Evolutionary conservation across 1,284 basidiomycete species (phyloP), one percentile per base, ranked within the genome.

Genomic region (Tylopilus sp.): DNA sequence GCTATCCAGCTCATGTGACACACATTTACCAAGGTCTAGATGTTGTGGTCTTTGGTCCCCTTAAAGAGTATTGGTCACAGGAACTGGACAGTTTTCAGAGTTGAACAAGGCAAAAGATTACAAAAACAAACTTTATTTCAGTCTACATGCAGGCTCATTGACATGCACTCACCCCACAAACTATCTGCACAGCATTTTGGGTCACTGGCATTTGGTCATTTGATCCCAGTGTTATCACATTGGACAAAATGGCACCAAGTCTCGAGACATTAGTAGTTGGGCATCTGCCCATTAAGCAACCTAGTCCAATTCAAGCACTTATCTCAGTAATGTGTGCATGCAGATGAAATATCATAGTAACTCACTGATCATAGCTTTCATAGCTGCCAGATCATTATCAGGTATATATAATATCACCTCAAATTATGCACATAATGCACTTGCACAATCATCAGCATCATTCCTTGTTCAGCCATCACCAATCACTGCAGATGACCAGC

Each of bases 21-120:
- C 67, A 68, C 19, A 17, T 68, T 4, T 68, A 68, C 9, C 66
- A 70, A 29, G 67, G 67, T 0, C 64, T 68, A 34, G 57, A 70
- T 39, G 39, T 70, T 1, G 41, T 66, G 1, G 16, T 70, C 3
- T 69, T 69, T 27, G n/a, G 42, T 0, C 45, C 64, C 3, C 23
- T 69, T 0, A 69, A 70, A 8, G 2, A 31, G 1, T 54, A 21
- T 13, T 70, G 64, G 64, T 25, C 21, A 2, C 27, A 66, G 12
- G 64, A 68, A 17, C 9, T 6, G 0, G 41, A 62, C 12, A 10
- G 25, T 12, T 62, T 39, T 37, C 8, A 62, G 21, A 39, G 19
- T 13, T 4, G 9, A 4, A 61, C 25, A 21, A 6, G 27, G 6
- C 34, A 62, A 23, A 31, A 29, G 16, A 23, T 62, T 25, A 39